phyloP scores from a whole-genome alignment of 108 stramenopile genomes.

The Pseudonitzschia delicatissima region DNA sequence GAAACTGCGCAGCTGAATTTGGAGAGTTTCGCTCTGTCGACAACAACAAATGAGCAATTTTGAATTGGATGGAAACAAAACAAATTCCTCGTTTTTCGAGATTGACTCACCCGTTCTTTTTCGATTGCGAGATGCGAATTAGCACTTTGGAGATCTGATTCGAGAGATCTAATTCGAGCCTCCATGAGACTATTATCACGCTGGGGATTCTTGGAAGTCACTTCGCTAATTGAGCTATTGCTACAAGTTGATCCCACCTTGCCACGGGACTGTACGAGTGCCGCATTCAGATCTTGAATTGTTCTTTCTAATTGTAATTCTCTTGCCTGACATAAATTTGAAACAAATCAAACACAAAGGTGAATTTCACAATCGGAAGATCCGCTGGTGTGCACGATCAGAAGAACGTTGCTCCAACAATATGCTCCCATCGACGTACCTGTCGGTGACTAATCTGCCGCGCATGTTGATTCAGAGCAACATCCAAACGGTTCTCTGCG shows the following conservation, averaged over 20 bases:
- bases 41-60: background rate
- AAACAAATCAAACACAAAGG: background rate
- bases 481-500: slow-evolving; percentile 76
- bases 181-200: background rate
- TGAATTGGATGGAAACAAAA: too few relatives aligned
- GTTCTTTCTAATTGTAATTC: slow-evolving; percentile 79
- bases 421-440: slow-evolving; percentile 19
- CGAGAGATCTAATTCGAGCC: slow-evolving; percentile 37
- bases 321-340: slow-evolving; percentile 54
- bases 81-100: too few relatives aligned
- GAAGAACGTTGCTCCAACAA: background rate
- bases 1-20: slow-evolving; percentile 58
- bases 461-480: slow-evolving; percentile 66
- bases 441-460: slow-evolving; percentile 73
- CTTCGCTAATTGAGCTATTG: background rate
- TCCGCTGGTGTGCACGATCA: too few relatives aligned
- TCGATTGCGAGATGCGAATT: slow-evolving; percentile 56
- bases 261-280: slow-evolving; percentile 49
- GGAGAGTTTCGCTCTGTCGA: slow-evolving; percentile 38
- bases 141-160: slow-evolving; percentile 56
- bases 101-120: slow-evolving; percentile 42
- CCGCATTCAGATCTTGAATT: slow-evolving; percentile 76
- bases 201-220: background rate
- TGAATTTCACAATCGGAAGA: background rate
- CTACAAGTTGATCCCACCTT: slow-evolving; percentile 9